Conservation (phyloP, 768 basidiomycete species). For the Crassisporium funariophilum region DNA sequence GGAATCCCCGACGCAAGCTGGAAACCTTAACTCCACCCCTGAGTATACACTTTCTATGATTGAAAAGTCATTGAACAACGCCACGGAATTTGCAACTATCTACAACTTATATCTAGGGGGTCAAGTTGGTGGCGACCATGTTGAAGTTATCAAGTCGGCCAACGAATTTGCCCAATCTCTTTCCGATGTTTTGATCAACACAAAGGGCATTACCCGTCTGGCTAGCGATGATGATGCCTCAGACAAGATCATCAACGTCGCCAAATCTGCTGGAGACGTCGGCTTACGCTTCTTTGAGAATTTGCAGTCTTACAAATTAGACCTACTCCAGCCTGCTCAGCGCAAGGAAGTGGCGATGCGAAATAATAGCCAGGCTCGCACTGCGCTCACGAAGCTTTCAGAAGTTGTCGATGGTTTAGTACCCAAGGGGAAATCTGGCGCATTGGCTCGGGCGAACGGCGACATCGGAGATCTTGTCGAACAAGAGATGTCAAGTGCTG, state of each 20-base stretch:
- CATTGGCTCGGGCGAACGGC: constrained; percentile 78
- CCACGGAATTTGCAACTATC: constrained; percentile 93
- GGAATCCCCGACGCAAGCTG: constrained; percentile 92
- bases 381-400: constrained; percentile 80
- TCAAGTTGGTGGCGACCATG: constrained; percentile 90
- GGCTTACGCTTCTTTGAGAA: constrained; percentile 93
- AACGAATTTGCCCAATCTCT: constrained; percentile 96
- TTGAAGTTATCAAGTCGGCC: constrained; percentile 96
- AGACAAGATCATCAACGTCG: constrained; percentile 85
- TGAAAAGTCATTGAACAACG: constrained; percentile 93
- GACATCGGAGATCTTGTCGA: constrained; percentile 96
- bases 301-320: constrained; percentile 93
- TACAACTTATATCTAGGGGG: constrained; percentile 90
- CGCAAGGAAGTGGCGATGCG: constrained; percentile 87
- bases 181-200: constrained; percentile 88
- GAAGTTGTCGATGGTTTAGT: constrained; percentile 85
- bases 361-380: constrained; percentile 85
- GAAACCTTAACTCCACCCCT: constrained; percentile 96
- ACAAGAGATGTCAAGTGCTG: constrained; percentile 93
- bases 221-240: constrained; percentile 89
- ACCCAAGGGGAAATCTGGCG: constrained; percentile 78
- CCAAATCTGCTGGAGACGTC: constrained; percentile 85
- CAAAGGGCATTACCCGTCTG: constrained; percentile 94
- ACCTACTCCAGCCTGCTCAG: constrained; percentile 71
- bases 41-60: constrained; percentile 99